phyloP scores from a whole-genome alignment of 2,329 filamentous ascomycete genomes.

The Pyrenochaeta sp. region DNA sequence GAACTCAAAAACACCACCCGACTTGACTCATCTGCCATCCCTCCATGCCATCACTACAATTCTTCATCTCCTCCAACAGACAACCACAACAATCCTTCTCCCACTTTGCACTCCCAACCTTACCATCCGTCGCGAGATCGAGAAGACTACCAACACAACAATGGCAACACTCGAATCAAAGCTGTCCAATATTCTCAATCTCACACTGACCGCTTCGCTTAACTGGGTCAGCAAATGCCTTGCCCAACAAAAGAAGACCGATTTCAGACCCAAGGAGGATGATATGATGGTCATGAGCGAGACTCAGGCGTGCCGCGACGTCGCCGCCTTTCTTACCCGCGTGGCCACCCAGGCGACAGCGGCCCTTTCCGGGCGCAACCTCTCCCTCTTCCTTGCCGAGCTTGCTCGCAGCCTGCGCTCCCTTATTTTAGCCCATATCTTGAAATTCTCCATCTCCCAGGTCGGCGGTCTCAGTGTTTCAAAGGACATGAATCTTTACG shows the following conservation, averaged over 20 bases:
- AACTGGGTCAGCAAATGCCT: slow-evolving; percentile 80
- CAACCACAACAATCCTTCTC: slow-evolving; percentile 88
- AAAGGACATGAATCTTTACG: slow-evolving; percentile 95
- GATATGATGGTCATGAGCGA: slow-evolving; percentile 55
- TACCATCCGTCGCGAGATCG: slow-evolving; percentile 88
- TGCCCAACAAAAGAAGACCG: slow-evolving; percentile 81
- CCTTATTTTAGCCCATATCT: slow-evolving; percentile 90
- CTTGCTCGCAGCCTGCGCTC: slow-evolving; percentile 80
- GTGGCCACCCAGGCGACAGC: slow-evolving; percentile 69
- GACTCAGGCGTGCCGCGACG: slow-evolving; percentile 82
- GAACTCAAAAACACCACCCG: slow-evolving; percentile 82
- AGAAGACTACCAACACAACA: slow-evolving; percentile 78
- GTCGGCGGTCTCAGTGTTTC: slow-evolving; percentile 94
- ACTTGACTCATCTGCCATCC: slow-evolving; percentile 81
- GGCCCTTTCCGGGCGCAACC: slow-evolving; percentile 83
- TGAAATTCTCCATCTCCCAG: slow-evolving; percentile 91
- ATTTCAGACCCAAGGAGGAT: slow-evolving; percentile 87
- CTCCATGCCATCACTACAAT: slow-evolving; percentile 86
- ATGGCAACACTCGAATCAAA: slow-evolving; percentile 85
- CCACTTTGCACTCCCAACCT: slow-evolving; percentile 89
- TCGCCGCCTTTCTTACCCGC: slow-evolving; percentile 80
- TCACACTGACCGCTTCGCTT: slow-evolving; percentile 75
- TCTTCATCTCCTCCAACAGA: slow-evolving; percentile 91
- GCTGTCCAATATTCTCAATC: slow-evolving; percentile 74
- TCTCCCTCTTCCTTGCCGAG: slow-evolving; percentile 83